Base-by-base conservation (phyloP, 345 rosid genomes). In the Lagerstroemia speciosa region DNA sequence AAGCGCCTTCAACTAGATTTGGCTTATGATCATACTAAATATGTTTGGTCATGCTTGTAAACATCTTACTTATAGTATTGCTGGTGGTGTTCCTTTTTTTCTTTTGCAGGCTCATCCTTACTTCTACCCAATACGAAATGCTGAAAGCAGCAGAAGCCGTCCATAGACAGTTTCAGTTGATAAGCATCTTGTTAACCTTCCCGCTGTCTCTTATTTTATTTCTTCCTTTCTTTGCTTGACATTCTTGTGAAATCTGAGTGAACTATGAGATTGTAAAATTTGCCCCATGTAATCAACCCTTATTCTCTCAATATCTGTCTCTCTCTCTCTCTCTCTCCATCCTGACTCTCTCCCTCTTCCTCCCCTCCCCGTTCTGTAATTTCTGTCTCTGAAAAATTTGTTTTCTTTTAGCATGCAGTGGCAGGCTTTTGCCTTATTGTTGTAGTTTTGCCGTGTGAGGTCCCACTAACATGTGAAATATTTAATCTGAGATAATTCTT, bases 91-190 rank as follows among this genome's bases (percentile, higher is more conserved):
- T 5, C 27, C 19, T 38, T 14, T 41, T 58, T 57, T 24, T 66
- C 53, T 41, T 37, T 30, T 79, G 83, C 89, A 94, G 99, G 93
- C 91, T 37, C 96, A 84, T 82, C 93, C 96, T 17, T 94, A 89
- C 71, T 94, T 94, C 83, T 78, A 77, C 77, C 93, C 96, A 50
- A 75, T 94, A 62, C 84, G 92, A 77, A 91, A 88, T 74, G 97
- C 95, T 2, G 96, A 94, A 79, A 89, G 92, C 85, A 82, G 93
- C 84, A 86, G 88, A 76, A 77, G 55, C 69, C 85, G 84, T 9
- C 57, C 82, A 29, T 87, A 84, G 74, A 43, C 55, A 58, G 6
- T 7, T 29, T 40, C 26, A 36, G 14, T 8, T 38, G 50, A 43
- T 65, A n/a, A 29, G 20, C 29, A 1, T 1, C 0, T 38, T 22